These are phyloP conservation scores for Colletotrichum destructivum DNA, from an alignment of 2,329 filamentous ascomycete species.

Conservation along the genomic window DNA sequence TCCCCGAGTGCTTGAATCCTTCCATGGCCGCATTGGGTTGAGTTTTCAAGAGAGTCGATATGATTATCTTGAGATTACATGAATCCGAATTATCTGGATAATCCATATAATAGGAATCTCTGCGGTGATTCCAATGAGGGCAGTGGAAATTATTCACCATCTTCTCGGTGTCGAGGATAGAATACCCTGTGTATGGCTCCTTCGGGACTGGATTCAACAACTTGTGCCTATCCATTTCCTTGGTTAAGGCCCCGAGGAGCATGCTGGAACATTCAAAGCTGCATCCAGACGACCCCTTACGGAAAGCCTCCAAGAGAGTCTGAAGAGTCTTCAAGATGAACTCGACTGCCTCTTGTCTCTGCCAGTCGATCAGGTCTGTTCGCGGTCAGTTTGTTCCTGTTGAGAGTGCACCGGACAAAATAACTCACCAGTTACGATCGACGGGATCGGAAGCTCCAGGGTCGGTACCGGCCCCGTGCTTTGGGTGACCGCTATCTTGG, in stretches of 20 bases:
- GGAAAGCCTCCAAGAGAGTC: neutral
- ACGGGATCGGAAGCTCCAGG: neutral
- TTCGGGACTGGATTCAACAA: neutral
- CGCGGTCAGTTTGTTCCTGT: too few relatives aligned
- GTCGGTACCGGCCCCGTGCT: neutral
- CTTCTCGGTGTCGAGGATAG: accelerated
- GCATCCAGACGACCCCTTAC: accelerated
- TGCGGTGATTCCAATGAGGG: neutral
- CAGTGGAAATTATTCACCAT: neutral
- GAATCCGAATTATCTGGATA: too few relatives aligned
- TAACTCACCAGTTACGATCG: neutral
- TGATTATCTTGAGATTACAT: too few relatives aligned
- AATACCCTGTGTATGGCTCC: neutral
- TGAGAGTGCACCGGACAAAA: too few relatives aligned
- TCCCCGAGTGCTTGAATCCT: too few relatives aligned
- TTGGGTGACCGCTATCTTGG: slow-evolving; percentile 26
- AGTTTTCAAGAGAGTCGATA: too few relatives aligned
- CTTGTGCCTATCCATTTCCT: neutral
- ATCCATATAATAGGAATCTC: too few relatives aligned
- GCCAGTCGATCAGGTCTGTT: neutral
- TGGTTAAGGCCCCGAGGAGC: neutral
- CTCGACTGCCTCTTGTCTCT: neutral
- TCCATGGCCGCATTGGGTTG: too few relatives aligned
- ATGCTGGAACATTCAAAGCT: neutral
- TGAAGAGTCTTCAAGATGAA: neutral